These are phyloP conservation scores for Hemerocallis citrina DNA, from an alignment of 106 monocot genomes.

Conservation along the genomic window DNA sequence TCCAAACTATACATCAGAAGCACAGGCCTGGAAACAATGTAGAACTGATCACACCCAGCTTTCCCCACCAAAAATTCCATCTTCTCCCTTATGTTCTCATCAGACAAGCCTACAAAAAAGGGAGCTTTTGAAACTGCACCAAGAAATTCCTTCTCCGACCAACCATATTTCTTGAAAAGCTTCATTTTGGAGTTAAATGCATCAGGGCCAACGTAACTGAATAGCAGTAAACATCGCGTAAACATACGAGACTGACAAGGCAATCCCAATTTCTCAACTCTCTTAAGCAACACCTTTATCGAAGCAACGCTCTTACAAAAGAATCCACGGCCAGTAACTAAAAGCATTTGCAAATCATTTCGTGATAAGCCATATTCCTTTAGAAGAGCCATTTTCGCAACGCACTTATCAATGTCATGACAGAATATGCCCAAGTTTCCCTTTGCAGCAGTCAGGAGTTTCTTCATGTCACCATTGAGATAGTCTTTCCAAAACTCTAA, in stretches of 20 bases:
- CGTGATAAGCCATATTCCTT: neutral
- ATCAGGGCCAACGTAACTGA: neutral
- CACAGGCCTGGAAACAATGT: neutral
- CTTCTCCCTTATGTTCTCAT: neutral
- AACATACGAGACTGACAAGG: slow-evolving; percentile 1
- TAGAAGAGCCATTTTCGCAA: neutral
- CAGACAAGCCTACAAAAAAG: neutral
- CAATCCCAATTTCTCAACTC: neutral
- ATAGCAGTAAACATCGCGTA: neutral
- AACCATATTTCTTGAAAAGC: neutral
- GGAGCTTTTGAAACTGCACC: neutral
- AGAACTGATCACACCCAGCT: slow-evolving; percentile 2
- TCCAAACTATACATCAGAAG: slow-evolving; percentile 3
- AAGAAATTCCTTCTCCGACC: neutral
- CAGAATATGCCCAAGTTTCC: neutral
- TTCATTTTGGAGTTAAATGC: neutral
- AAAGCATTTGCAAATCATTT: neutral
- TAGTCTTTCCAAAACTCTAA: neutral
- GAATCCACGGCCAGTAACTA: neutral
- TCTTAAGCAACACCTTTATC: neutral
- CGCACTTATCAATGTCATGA: neutral
- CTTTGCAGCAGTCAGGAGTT: neutral
- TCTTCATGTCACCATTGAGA: neutral
- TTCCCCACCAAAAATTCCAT: neutral
- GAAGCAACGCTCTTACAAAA: neutral